Base-by-base conservation (phyloP, 2,329 filamentous ascomycete species). In the Ceratocystiopsis minuta region DNA sequence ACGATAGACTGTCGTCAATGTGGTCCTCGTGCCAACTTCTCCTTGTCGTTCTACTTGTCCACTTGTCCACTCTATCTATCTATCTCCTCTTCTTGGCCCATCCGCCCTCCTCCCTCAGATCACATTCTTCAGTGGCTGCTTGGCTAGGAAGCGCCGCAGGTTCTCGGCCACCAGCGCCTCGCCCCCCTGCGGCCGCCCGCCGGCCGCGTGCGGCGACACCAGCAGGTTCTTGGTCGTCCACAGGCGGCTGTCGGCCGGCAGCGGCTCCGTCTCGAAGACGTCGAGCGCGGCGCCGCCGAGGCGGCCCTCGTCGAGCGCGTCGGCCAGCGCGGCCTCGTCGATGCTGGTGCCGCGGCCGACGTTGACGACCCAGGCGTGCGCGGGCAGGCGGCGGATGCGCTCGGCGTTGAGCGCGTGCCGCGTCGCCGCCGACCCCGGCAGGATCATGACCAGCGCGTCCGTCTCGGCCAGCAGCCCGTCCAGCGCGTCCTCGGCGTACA, bases 121-220 rank as follows among this genome's bases (percentile, higher is more conserved):
- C 17, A 49, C 34, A 34, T 80, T 80, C 61, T 63, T 72, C 53
- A 80, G 50, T 43, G 62, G 52, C 60, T 78, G 72, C 1, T 66
- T 66, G 1, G 74, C 73, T 48, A 75, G 48, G 51, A 77, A 74
- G 47, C 66, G 60, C 48, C 72, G 61, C 56, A 80, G 49, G 49
- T 80, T 80, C 44, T 72, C 65, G 35, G 69, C 67, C 46, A 78
- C 75, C 51, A 80, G 55, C 6, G 50, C 62, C 60, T 78, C 73
- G 0, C 67, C 62, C 4, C 67, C 72, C 55, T 75, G 72, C 5
- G 75, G 75, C 45, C 75, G 55, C 0, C 72, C 72, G 3, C 72
- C 72, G 0, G 72, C 72, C 1, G 71, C 49, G 32, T 52, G 51
- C 18, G 51, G 51, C 39, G 50, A 51, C 17, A 52, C 42, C 13